Conservation (phyloP, 2,329 filamentous ascomycete genomes). For the Aureobasidium sp. region DNA sequence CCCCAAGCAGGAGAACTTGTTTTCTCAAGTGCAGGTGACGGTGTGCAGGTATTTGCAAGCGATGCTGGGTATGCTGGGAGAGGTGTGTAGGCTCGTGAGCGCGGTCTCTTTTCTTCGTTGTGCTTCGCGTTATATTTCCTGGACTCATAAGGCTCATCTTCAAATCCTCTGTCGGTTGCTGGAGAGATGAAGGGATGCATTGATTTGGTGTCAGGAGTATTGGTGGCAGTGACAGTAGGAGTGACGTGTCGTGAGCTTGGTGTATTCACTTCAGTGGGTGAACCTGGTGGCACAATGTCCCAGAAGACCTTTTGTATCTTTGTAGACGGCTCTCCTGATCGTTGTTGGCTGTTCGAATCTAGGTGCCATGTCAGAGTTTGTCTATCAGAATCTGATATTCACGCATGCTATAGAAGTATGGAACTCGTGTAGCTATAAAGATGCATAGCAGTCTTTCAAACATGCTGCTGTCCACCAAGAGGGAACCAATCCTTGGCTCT, state of each 20-base stretch:
- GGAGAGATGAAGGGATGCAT: background rate
- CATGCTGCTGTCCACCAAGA: background rate
- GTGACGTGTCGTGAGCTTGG: background rate
- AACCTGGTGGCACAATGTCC: background rate
- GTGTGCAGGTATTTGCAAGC: background rate
- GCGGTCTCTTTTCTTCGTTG: background rate
- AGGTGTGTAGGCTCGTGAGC: slow-evolving; percentile 3
- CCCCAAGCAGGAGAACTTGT: background rate
- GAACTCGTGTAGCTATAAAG: background rate
- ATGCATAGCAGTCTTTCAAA: background rate
- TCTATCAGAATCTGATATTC: background rate
- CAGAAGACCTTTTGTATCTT: slow-evolving; percentile 1
- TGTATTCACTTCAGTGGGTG: slow-evolving; percentile 9
- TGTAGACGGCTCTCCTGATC: background rate
- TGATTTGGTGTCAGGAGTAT: background rate
- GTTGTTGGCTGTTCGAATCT: background rate
- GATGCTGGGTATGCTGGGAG: background rate
- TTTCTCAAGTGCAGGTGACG: background rate
- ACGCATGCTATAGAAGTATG: background rate
- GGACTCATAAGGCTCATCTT: background rate
- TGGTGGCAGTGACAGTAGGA: background rate
- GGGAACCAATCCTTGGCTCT: background rate
- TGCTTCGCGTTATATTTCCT: background rate
- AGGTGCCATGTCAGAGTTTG: background rate
- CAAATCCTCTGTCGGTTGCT: background rate